Percentiles rank a stretch among this genome's conserved stretches.
Evolutionary conservation across 345 rosid genomes (phyloP).

Genomic region (Camelina neglecta): DNA sequence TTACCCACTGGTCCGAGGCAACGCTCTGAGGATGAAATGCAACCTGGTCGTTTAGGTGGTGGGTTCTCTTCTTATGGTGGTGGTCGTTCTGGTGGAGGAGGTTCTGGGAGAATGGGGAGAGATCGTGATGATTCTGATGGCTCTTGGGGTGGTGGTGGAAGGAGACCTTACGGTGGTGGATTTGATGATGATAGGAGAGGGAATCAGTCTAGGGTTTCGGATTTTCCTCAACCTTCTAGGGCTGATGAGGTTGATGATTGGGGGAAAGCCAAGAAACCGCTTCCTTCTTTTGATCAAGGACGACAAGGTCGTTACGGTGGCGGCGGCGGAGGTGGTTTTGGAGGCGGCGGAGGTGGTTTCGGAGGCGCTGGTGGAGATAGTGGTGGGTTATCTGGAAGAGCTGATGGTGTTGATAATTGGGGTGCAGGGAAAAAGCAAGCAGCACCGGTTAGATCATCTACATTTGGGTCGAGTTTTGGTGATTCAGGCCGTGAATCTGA

Average conservation of each 20-base stretch:
- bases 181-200: constrained; percentile 83
- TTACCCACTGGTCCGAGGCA: constrained; percentile 93
- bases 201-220: constrained; percentile 75
- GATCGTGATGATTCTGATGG: constrained; percentile 60
- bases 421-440: constrained; percentile 59
- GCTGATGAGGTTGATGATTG: constrained; percentile 95
- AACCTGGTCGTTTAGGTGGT: constrained; percentile 74
- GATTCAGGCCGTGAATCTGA: constrained; percentile 66
- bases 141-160: constrained; percentile 57
- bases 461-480: constrained; percentile 68
- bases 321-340: constrained; percentile 38
- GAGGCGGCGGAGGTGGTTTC: background rate
- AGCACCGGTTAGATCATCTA: constrained; percentile 54
- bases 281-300: constrained; percentile 60
- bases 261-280: constrained; percentile 65
- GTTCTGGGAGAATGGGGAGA: constrained; percentile 46
- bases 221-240: constrained; percentile 75
- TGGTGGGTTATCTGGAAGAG: constrained; percentile 59
- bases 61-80: constrained; percentile 84
- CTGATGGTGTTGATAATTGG: constrained; percentile 93
- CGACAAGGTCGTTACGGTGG: constrained; percentile 64
- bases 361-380: background rate
- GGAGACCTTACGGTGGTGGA: constrained; percentile 78
- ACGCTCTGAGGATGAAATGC: constrained; percentile 85
- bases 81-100: constrained; percentile 48